Percentiles rank a stretch among this genome's conserved stretches.
These are phyloP conservation scores for Telfairia occidentalis DNA, from an alignment of 331 rosid genomes.

Conservation along the genomic window DNA sequence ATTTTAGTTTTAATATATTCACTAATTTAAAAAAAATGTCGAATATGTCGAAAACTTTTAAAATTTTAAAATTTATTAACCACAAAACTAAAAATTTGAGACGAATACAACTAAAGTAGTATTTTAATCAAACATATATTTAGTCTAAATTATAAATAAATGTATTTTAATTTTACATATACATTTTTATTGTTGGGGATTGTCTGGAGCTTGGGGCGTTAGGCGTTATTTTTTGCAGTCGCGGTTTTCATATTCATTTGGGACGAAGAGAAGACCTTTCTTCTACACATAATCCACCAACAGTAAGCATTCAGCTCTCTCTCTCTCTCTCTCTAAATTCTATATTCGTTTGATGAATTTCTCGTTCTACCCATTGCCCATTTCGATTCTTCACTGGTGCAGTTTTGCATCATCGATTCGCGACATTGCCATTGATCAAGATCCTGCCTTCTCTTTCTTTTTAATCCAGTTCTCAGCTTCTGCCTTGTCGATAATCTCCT, in stretches of 20 bases:
- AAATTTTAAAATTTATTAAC: no score
- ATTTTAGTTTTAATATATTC: no score
- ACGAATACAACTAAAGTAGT: no score
- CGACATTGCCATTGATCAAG: neutral
- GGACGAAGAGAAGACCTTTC: neutral
- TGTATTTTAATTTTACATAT: neutral
- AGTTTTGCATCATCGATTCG: neutral
- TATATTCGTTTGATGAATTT: neutral
- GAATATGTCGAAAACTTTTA: no score
- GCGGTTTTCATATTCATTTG: slow-evolving; percentile 1
- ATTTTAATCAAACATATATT: no score
- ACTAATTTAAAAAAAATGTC: no score
- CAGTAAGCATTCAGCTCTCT: neutral
- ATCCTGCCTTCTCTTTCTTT: neutral
- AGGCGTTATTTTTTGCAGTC: neutral
- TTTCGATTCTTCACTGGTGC: neutral
- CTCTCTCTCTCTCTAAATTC: neutral
- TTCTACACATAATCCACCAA: neutral
- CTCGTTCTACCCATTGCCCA: neutral
- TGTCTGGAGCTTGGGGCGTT: neutral
- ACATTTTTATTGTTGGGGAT: neutral
- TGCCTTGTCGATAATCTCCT: neutral
- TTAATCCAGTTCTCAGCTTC: neutral
- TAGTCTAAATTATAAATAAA: no score
- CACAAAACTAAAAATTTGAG: no score